A percentile compares a stretch with the other conserved stretches of the same genome.
Conservation (phyloP, 2,329 filamentous ascomycete genomes). For the Botrytis byssoidea region DNA sequence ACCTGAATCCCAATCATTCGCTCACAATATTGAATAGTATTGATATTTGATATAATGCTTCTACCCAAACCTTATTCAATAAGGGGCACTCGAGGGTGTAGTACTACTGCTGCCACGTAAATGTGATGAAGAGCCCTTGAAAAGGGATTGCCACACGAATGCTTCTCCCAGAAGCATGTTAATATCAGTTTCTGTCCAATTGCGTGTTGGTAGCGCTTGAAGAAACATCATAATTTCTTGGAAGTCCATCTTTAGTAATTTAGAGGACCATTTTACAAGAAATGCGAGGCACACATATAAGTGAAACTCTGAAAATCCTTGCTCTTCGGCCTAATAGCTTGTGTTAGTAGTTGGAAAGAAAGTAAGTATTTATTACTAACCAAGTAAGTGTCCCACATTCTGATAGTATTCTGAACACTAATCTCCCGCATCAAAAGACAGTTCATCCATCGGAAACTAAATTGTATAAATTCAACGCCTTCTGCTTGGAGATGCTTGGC, state of each 20-base stretch:
- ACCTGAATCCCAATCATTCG: not conserved
- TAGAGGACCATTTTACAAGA: slow-evolving; percentile 96
- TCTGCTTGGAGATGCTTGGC: slow-evolving; percentile 88
- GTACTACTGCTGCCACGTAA: slow-evolving; percentile 54
- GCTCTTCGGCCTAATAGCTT: slow-evolving; percentile 77
- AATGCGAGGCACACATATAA: slow-evolving; percentile 98
- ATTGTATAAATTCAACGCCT: slow-evolving; percentile 97
- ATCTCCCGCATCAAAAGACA: slow-evolving; percentile 97
- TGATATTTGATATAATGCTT: not conserved
- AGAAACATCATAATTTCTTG: slow-evolving; percentile 99
- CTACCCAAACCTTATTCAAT: not conserved
- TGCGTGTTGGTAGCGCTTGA: slow-evolving; percentile 85
- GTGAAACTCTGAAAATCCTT: slow-evolving; percentile 97
- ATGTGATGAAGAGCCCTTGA: slow-evolving; percentile 91
- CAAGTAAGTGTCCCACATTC: slow-evolving; percentile 99
- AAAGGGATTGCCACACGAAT: slow-evolving; percentile 97
- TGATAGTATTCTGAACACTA: slow-evolving; percentile 91
- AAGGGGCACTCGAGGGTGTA: slow-evolving; percentile 31
- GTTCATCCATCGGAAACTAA: slow-evolving; percentile 99
- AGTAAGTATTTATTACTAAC: slow-evolving; percentile 51
- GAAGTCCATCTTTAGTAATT: slow-evolving; percentile 95
- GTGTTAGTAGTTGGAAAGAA: slow-evolving; percentile 8
- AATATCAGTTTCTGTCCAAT: slow-evolving; percentile 98
- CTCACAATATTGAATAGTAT: not conserved
- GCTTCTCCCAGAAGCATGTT: slow-evolving; percentile 93